Evolutionary conservation across 2,329 filamentous ascomycete genomes (phyloP), one percentile per base, ranked within the genome.

Genomic region (Neodidymelliopsis sp.): DNA sequence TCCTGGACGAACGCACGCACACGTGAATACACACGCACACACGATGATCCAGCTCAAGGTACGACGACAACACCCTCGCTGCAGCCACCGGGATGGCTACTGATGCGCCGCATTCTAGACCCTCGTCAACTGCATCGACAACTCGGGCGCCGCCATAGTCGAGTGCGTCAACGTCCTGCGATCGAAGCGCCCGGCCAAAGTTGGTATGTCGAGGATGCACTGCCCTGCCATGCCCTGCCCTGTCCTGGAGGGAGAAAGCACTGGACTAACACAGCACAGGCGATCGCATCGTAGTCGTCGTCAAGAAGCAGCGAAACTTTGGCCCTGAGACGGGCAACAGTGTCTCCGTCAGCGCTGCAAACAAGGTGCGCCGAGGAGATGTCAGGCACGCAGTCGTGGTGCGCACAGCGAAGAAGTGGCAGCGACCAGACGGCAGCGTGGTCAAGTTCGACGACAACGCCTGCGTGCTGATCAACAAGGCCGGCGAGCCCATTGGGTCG

Each of bases 71-170:
- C 41, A 4, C 18, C 39, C 23, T 2, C 27, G 20, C 24, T 18
- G 16, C 34, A 20, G 22, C n/a, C 25, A 13, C 12, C 19, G 19
- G 29, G 44, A 55, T 49, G 49, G 49, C 38, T 56, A 54, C 69
- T 69, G 56, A 97, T 96, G 90, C 61, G 57, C 33, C 49, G 30
- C 49, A n/a, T 54, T 78, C 58, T 75, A 79, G 94, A 89, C 92
- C 73, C 91, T 99, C 85, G 84, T 99, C 67, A 97, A 94, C 79
- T 97, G 94, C 87, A 97, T 99, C 85, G 94, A 99, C 87, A 99
- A 97, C 81, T 97, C 94, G 60, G 94, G 94, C 73, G 94, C 94
- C 63, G 92, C 94, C 66, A 82, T 99, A 62, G 94, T 97, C 77
- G 94, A 99, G 80, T 99, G 94, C 79, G 90, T 89, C 73, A 88